Evolutionary conservation across 345 rosid genomes (phyloP), one percentile per base, ranked within the genome.

Genomic region (Salix arbutifolia): DNA sequence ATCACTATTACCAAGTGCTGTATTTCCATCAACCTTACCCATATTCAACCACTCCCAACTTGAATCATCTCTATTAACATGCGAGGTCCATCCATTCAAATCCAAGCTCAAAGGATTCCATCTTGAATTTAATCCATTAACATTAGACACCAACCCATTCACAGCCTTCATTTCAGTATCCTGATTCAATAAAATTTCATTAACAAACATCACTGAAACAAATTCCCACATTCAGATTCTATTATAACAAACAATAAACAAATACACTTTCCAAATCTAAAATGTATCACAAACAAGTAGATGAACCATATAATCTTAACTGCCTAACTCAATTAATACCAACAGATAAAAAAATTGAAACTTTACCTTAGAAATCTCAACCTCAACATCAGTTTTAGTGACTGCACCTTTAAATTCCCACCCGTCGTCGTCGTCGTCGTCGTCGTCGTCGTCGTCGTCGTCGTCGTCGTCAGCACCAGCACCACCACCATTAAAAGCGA

Each of bases 381-480:
- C 69, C 60, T 3, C 65, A 37, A 23, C 52, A 6, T 28, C 61
- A 19, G 12, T 70, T 68, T 74, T 72, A 3, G 74, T 14, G 37
- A 75, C 85, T 62, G 85, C 84, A 70, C 52, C 85, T 67, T 74
- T 77, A 46, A 85, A 87, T 76, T 80, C 88, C 90, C 87, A 87
- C 7, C 77, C 84, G 48, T 80, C 83, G 23, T 83, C 84, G 12
- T 76, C 77, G 1, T 53, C 82, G 1, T 65, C 69, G 1, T 30
- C 38, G 14, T 14, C 85, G 64, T 78, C 83, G 26, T 81, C 84
- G 19, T 73, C 77, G 0, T 42, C 82, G 2, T 28, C 67, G 1
- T 6, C 35, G 14, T 2, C 3, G 4, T 10, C 42, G 0, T 0
- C 44, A 10, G 2, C 42, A 2, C 12, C 42, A 9, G 1, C 38